These are phyloP conservation scores for Suillus paluster DNA, from an alignment of 768 basidiomycete genomes.

Conservation along the genomic window DNA sequence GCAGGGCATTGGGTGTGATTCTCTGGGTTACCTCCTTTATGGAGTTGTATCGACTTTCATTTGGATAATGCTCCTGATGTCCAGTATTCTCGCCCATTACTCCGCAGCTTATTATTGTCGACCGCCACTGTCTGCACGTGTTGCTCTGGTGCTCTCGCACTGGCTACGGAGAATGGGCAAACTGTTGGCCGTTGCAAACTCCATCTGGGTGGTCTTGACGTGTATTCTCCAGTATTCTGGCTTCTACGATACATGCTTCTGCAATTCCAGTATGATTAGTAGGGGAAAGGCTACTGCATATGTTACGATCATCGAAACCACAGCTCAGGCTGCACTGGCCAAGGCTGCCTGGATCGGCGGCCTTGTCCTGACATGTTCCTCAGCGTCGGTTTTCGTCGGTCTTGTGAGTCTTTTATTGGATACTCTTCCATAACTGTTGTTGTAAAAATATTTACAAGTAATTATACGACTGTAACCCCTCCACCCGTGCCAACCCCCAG, in stretches of 20 bases:
- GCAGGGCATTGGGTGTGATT: constrained; percentile 28
- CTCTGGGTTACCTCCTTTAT: constrained; percentile 24
- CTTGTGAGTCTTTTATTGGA: constrained; percentile 33
- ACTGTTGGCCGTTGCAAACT: constrained; percentile 31
- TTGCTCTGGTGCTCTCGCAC: constrained; percentile 14
- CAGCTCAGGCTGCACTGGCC: constrained; percentile 29
- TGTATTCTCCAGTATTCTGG: constrained; percentile 35
- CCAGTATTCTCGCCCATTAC: background rate
- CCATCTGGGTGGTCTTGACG: constrained; percentile 26
- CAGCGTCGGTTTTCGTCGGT: constrained; percentile 29
- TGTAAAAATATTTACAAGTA: background rate
- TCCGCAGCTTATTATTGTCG: background rate
- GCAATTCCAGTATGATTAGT: constrained; percentile 27
- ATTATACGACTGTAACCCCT: no score
- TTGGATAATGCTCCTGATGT: background rate
- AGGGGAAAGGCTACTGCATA: constrained; percentile 29
- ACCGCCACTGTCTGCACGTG: background rate
- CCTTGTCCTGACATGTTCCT: constrained; percentile 29
- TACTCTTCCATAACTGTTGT: background rate
- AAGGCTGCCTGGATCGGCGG: constrained; percentile 43
- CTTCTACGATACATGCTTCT: constrained; percentile 34
- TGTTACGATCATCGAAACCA: constrained; percentile 24
- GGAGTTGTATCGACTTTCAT: constrained; percentile 8
- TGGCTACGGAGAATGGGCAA: constrained; percentile 32
- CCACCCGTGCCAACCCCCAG: no score